phyloP scores from a whole-genome alignment of 768 basidiomycete species.

The Lentinula sp. region DNA sequence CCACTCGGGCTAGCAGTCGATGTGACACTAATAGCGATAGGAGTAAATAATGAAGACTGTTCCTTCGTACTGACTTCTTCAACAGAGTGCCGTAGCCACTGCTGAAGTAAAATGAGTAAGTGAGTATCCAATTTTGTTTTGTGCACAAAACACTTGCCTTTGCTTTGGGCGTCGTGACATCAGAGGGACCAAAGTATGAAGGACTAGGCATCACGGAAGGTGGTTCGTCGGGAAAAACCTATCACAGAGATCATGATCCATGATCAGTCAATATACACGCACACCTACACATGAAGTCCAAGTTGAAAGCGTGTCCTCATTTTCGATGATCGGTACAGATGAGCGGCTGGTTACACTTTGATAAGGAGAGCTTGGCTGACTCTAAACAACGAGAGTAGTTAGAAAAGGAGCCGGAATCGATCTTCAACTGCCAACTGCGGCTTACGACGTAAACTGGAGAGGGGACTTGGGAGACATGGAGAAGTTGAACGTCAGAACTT shows the following conservation, averaged over 20 bases:
- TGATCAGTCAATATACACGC: not conserved
- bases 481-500: not conserved
- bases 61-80: not conserved
- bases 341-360: not conserved
- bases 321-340: not conserved
- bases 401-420: not conserved
- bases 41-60: not conserved
- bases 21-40: not conserved
- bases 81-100: not conserved
- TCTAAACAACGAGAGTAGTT: not conserved
- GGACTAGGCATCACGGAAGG: too few relatives aligned
- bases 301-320: not conserved
- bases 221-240: not conserved
- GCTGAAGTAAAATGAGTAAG: not conserved
- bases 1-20: not conserved
- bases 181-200: not conserved
- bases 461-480: not conserved
- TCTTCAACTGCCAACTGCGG: too few relatives aligned
- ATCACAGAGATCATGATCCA: not conserved
- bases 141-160: not conserved
- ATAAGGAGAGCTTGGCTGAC: not conserved
- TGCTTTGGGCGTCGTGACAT: not conserved
- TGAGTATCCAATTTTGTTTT: too few relatives aligned
- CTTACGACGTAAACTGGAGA: not conserved
- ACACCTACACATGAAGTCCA: not conserved